Evolutionary conservation across 208 protist species (phyloP), one percentile per base, ranked within the genome.

Genomic region (Acanthamoeba lenticulata): DNA sequence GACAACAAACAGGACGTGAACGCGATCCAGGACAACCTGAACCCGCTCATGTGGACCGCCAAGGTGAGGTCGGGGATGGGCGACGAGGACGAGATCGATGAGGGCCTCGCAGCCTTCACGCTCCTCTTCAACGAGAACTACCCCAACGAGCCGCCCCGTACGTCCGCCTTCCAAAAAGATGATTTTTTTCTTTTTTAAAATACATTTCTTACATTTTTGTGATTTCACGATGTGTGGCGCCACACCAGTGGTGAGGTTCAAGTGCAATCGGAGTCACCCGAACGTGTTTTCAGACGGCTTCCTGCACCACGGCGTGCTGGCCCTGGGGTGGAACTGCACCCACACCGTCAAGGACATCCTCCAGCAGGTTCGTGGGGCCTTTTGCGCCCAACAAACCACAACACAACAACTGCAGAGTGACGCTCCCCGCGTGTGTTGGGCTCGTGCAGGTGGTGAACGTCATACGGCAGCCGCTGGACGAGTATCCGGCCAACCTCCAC

Each of bases 11-110:
- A 60, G 34, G 62, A 40, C 29, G 62, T 40, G 29, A 32, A 72
- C 62, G 62, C 62, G 13, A 72, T 72, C 32, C 62, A 72, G 62
- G 62, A 72, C 34, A 72, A 72, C 62, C 62, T 72, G 29, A 72
- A 72, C 29, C 62, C 62, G 62, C 62, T 72, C 1, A 72, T 72
- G 27, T 72, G 62, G 62, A 72, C 62, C 29, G 62, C 62, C 62
- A 72, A 72, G 62, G 32, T 72, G 29, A 72, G 34, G 29, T 72
- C 62, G 21, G 21, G 15, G 29, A 72, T 72, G 62, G 34, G 62
- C 62, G 62, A 72, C 29, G 49, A 57, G 49, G 49, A 57, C 49
- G 34, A 32, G 32, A 72, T 72, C 62, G 62, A 72, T 9, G 62
- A 72, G 6, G 34, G 62, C 29, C 62, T 72, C 9, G 19, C 62